A percentile compares a stretch with the other conserved stretches of the same genome.
Conservation (phyloP, 2,329 filamentous ascomycete species). For the Aspergillus chevalieri region DNA sequence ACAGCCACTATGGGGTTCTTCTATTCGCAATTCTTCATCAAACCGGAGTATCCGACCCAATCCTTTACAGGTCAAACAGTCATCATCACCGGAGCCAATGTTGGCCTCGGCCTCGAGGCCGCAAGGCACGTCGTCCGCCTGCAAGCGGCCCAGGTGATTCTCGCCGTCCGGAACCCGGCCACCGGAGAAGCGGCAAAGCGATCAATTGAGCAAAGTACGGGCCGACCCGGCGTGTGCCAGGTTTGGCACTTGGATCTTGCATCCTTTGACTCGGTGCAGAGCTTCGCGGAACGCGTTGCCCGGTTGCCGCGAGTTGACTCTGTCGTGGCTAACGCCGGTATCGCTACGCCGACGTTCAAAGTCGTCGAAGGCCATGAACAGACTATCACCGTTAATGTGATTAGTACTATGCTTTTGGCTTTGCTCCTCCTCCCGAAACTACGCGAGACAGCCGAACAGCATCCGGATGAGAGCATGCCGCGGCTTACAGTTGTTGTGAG, state of each 20-base stretch:
- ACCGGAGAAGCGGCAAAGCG: constrained; percentile 35
- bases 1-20: background rate
- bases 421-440: constrained; percentile 31
- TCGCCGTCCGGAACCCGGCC: constrained; percentile 29
- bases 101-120: constrained; percentile 36
- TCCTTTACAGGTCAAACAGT: constrained; percentile 9
- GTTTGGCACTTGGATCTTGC: constrained; percentile 26
- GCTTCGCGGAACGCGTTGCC: constrained; percentile 23
- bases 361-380: constrained; percentile 28
- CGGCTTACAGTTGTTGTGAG: constrained; percentile 30
- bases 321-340: constrained; percentile 14
- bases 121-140: constrained; percentile 31
- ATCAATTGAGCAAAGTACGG: constrained; percentile 23
- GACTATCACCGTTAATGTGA: constrained; percentile 36
- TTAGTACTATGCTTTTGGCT: constrained; percentile 34
- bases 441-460: constrained; percentile 14
- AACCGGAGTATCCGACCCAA: background rate
- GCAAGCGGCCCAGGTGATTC: constrained; percentile 28
- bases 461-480: constrained; percentile 14
- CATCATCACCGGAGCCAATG: constrained; percentile 37
- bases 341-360: background rate
- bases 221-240: background rate
- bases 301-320: constrained; percentile 29
- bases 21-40: background rate
- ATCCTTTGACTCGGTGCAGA: constrained; percentile 21